phyloP scores from a whole-genome alignment of 768 basidiomycete species.

The Infundibulicybe gibba region DNA sequence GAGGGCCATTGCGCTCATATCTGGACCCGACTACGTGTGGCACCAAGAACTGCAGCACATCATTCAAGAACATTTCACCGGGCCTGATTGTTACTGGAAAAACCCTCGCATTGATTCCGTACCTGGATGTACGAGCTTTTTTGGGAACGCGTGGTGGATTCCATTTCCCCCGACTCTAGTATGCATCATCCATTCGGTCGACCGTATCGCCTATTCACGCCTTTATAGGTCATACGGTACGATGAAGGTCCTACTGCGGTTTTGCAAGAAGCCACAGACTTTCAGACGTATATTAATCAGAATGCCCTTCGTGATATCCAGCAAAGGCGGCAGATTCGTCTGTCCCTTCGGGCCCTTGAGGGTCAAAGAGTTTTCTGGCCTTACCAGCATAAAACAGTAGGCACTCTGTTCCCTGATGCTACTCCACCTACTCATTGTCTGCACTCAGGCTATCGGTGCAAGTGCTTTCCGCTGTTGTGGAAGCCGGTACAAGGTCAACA shows the following conservation, averaged over 20 bases:
- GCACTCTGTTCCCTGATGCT: constrained; percentile 7
- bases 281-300: constrained; percentile 59
- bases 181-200: constrained; percentile 7
- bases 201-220: not conserved
- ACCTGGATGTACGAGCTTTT: constrained; percentile 44
- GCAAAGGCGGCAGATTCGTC: constrained; percentile 51
- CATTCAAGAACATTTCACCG: constrained; percentile 56
- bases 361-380: constrained; percentile 61
- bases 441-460: constrained; percentile 42
- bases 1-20: constrained; percentile 42
- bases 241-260: constrained; percentile 54
- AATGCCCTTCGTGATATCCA: constrained; percentile 50
- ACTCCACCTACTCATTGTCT: not conserved
- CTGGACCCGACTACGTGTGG: constrained; percentile 44
- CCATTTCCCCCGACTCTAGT: constrained; percentile 76
- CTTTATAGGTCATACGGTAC: constrained; percentile 57
- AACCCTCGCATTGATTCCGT: constrained; percentile 20
- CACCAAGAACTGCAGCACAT: constrained; percentile 43
- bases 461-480: constrained; percentile 39
- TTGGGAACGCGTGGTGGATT: constrained; percentile 79
- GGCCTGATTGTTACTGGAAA: constrained; percentile 75
- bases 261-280: constrained; percentile 41
- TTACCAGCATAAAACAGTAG: constrained; percentile 54
- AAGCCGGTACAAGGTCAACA: constrained; percentile 34
- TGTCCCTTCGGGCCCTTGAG: constrained; percentile 64